Evolutionary conservation across 352 stramenopile species (phyloP).

Genomic region (Phytophthora pini): DNA sequence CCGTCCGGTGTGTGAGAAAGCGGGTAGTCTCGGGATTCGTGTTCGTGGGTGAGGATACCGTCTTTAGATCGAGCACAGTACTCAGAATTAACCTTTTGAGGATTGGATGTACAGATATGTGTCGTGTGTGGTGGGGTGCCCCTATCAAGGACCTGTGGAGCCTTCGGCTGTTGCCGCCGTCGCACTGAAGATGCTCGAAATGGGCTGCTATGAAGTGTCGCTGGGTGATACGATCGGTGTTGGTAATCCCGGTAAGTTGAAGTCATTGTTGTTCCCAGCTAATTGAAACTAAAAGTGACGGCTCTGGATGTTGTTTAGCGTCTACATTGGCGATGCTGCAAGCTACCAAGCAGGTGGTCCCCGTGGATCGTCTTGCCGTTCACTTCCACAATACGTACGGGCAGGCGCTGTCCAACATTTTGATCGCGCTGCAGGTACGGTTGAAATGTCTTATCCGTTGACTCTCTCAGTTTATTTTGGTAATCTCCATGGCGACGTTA

Average conservation of each 20-base stretch:
- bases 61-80: too few species aligned
- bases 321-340: constrained; percentile 87
- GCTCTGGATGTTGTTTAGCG: constrained; percentile 39
- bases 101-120: constrained; percentile 81
- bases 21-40: constrained; percentile 76
- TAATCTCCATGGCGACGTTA: background rate
- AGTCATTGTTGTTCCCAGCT: background rate
- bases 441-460: background rate
- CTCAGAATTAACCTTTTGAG: background rate
- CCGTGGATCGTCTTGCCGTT: constrained; percentile 90
- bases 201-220: constrained; percentile 96
- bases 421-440: constrained; percentile 85
- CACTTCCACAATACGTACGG: constrained; percentile 99
- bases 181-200: constrained; percentile 86
- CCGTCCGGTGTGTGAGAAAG: constrained; percentile 86
- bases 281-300: constrained; percentile 2
- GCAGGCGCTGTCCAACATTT: constrained; percentile 96
- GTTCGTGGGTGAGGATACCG: constrained; percentile 80
- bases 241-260: constrained; percentile 78
- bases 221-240: constrained; percentile 95
- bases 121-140: constrained; percentile 96
- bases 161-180: constrained; percentile 88
- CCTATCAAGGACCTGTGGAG: constrained; percentile 93
- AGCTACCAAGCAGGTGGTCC: constrained; percentile 79
- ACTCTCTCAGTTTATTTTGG: constrained; percentile 2